Conservation (phyloP, 352 stramenopile genomes). For the Phytopythium boreale region DNA sequence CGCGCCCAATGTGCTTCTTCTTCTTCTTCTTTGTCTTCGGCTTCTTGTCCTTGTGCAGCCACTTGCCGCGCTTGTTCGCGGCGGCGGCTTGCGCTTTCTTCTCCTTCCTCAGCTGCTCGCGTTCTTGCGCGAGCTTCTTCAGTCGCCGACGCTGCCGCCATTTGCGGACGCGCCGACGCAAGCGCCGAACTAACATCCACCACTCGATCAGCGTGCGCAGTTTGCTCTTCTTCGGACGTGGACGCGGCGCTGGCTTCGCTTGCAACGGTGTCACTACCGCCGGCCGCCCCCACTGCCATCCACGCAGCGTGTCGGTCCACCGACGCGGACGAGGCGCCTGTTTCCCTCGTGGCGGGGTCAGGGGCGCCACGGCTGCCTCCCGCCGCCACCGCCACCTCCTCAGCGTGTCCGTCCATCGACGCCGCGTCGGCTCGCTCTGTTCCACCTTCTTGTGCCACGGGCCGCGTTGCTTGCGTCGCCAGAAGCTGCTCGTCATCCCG, state of each 20-base stretch:
- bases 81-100: background rate
- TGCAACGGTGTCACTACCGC: background rate
- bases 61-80: background rate
- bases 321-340: background rate
- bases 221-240: background rate
- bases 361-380: background rate
- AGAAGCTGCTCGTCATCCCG: constrained; percentile 4
- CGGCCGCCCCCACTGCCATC: background rate
- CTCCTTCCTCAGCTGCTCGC: background rate
- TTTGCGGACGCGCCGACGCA: background rate
- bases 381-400: background rate
- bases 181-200: background rate
- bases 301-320: background rate
- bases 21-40: constrained; percentile 3
- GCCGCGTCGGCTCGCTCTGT: background rate
- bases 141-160: background rate
- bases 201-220: constrained; percentile 1
- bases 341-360: background rate
- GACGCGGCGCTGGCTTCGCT: background rate
- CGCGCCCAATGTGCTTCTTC: constrained; percentile 3
- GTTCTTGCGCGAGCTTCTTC: background rate
- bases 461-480: background rate
- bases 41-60: background rate
- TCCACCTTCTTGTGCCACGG: background rate
- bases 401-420: background rate